Evolutionary conservation across 2,329 filamentous ascomycete species (phyloP), one percentile per base, ranked within the genome.

Genomic region (Penicillium sp.): DNA sequence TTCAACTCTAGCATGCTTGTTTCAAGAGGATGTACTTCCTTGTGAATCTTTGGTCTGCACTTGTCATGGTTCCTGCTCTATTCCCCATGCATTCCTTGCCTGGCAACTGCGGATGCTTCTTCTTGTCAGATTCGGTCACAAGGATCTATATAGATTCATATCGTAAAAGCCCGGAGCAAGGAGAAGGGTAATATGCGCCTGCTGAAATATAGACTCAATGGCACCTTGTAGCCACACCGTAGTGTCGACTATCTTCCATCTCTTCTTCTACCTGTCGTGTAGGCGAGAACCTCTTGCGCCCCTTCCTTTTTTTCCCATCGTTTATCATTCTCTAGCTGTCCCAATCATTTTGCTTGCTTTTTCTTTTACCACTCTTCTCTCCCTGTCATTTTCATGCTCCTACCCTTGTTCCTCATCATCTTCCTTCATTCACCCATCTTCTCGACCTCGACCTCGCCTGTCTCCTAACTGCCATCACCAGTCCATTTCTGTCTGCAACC

Each of bases 381-480:
- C 12, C 12, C 6, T 19, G 3, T 23, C 0, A 13, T 21, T 10
- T 1, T 0, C 12, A n/a, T 15, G 4, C 12, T 12, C 19, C n/a
- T 9, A 21, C 15, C 19, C 2, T 35, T 23, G 6, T n/a, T 48
- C 42, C 27, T 29, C 19, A 17, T 33, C 45, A 33, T 35, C 21
- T 25, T 35, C 3, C 21, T 25, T 23, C 15, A 5, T 35, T 29
- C 31, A 5, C 4, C 19, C 9, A 35, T 13, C 19, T 21, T 15
- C 46, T 35, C 46, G 21, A 35, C 2, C 6, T 48, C 5, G 31
- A 25, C 1, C 45, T 6, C 13, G 13, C 8, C 8, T 10, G 23
- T 25, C 19, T 35, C 19, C 15, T 23, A 12, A 6, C 19, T 21
- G 13, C 4, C 2, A 8, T 23, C 13, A 6, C 4, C 13, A 17